phyloP scores from a whole-genome alignment of 177 flowering plant genomes.

The Vitis hybrid region DNA sequence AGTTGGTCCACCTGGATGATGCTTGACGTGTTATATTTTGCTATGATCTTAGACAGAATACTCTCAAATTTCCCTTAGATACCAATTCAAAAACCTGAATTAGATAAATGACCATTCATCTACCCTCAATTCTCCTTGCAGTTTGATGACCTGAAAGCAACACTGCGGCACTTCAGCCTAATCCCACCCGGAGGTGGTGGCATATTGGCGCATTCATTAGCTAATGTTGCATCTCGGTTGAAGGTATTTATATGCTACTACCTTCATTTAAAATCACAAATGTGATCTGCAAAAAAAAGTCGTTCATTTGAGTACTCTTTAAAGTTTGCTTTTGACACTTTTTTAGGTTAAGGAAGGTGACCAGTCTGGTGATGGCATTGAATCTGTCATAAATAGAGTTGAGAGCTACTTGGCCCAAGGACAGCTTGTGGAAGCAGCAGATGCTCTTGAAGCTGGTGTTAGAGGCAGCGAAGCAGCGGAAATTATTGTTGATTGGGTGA shows the following conservation, averaged over 20 bases:
- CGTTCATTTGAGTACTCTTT: background rate
- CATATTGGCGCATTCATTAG: conserved; percentile 79
- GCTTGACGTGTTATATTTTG: background rate
- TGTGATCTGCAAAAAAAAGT: background rate
- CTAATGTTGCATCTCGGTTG: conserved; percentile 70
- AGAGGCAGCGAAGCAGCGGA: conserved; percentile 75
- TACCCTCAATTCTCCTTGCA: conserved; percentile 29
- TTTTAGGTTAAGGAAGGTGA: conserved; percentile 63
- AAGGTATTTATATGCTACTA: conserved; percentile 44
- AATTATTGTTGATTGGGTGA: conserved; percentile 69
- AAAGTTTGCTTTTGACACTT: background rate
- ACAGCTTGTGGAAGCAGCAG: conserved; percentile 86
- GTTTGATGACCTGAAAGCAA: conserved; percentile 78
- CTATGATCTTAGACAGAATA: background rate
- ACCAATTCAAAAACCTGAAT: background rate
- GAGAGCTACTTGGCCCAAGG: conserved; percentile 78
- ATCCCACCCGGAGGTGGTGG: conserved; percentile 98
- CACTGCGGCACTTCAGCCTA: conserved; percentile 74
- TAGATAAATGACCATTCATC: background rate
- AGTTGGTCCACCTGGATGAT: background rate
- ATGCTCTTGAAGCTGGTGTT: conserved; percentile 77
- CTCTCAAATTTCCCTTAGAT: background rate
- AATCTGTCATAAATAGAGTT: conserved; percentile 70
- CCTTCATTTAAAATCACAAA: background rate
- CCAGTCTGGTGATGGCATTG: conserved; percentile 75